Base-by-base conservation (phyloP, 169 alveolate genomes). In the Cryptosporidium viatorum region DNA sequence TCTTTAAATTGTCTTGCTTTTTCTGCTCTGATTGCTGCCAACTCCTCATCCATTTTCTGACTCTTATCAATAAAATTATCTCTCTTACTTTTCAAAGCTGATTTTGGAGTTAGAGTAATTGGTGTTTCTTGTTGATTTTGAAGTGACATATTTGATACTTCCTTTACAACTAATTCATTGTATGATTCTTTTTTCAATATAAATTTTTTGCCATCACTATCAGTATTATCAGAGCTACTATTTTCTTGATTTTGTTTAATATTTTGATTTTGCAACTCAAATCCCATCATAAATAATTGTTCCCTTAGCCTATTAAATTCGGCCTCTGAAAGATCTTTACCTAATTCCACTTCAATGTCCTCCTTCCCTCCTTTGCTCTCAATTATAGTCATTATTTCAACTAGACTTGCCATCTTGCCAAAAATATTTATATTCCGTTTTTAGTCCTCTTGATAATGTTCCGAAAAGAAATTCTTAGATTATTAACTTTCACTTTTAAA, bases 21-120 rank as follows among this genome's bases (percentile, higher is more conserved):
- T 52, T 80, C 89, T 10, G 89, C 89, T 39, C 89, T 80, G 2
- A 80, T 43, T 80, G 65, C 59, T 18, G 89, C 89, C 52, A 80
- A 9, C 31, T 80, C 89, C 51, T 80, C 75, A 31, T 80, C 89
- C 51, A 80, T 3, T 33, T 43, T 59, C 59, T 48, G 55, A 39
- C 75, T 80, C 31, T 80, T 80, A 48, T 65, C 75, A 3, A 62
- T 43, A 2, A 29, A 62, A 62, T 80, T 65, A 6, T 65, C 89
- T 35, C 41, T 80, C 21, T 80, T 80, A 21, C 68, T 45, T 43
- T 70, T 70, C 84, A 70, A 29, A 8, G 45, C 84, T 14, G 55
- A 33, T 33, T 67, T 70, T 10, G 37, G 65, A 70, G 37, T 70
- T 26, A 8, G 86, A 58, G 31, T 33, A n/a, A n/a, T 9, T 21